These are phyloP conservation scores for Penstemon eatonii DNA, from an alignment of 257 asterid genomes.

Conservation along the genomic window DNA sequence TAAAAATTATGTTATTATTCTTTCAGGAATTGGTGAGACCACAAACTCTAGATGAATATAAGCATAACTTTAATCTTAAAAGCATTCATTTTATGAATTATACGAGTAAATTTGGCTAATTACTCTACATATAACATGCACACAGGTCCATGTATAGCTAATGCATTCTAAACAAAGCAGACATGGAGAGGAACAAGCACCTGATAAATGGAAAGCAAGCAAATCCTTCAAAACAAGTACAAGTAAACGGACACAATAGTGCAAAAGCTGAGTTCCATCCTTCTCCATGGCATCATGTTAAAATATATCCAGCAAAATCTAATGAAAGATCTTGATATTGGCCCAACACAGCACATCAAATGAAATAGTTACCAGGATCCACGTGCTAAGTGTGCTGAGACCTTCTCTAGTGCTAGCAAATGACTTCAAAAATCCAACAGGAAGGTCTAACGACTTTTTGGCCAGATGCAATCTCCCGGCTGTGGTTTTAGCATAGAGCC, in stretches of 20 bases:
- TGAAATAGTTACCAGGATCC: constrained; percentile 76
- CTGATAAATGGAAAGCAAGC: constrained; percentile 91
- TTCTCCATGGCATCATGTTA: constrained; percentile 95
- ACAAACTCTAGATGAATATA: too few relatives aligned
- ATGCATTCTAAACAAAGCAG: too few relatives aligned
- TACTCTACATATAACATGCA: too few relatives aligned
- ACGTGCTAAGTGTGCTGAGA: constrained; percentile 79
- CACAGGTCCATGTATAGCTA: too few relatives aligned
- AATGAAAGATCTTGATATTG: constrained; percentile 10
- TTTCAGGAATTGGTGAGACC: too few relatives aligned
- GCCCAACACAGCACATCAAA: constrained; percentile 22
- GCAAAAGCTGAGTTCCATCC: constrained; percentile 99
- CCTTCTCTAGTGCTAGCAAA: constrained; percentile 93
- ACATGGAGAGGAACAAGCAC: constrained; percentile 31
- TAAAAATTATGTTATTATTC: too few relatives aligned
- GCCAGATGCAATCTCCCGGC: constrained; percentile 87
- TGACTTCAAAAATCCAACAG: constrained; percentile 79
- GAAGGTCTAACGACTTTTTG: constrained; percentile 86
- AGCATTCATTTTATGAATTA: too few relatives aligned
- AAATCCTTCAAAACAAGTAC: constrained; percentile 86
- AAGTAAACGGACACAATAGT: constrained; percentile 95
- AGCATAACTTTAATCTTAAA: too few relatives aligned
- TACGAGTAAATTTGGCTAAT: too few relatives aligned
- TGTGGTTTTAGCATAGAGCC: constrained; percentile 69
- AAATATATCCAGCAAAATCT: constrained; percentile 25